phyloP scores from a whole-genome alignment of 2,329 filamentous ascomycete species.

The Aspergillus ruber region DNA sequence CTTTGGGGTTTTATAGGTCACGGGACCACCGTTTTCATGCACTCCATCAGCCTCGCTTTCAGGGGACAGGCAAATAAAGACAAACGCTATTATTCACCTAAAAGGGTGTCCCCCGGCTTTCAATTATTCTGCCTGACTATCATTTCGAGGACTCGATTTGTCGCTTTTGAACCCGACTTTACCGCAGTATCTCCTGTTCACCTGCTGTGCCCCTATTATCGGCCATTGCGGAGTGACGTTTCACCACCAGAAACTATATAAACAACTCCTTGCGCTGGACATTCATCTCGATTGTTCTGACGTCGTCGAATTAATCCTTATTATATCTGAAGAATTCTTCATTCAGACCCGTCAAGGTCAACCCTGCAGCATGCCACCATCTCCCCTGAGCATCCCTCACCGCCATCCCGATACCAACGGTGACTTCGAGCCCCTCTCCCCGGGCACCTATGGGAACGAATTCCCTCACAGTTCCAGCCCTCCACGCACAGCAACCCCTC shows the following conservation, averaged over 20 bases:
- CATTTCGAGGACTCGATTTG: background rate
- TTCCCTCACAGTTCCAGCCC: constrained; percentile 23
- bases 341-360: background rate
- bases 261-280: background rate
- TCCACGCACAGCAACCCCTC: constrained; percentile 30
- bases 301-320: background rate
- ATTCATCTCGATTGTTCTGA: background rate
- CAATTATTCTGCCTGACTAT: too few relatives aligned
- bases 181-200: background rate
- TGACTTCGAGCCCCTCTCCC: constrained; percentile 32
- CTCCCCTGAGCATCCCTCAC: constrained; percentile 33
- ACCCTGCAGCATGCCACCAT: constrained; percentile 19
- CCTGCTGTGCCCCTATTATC: background rate
- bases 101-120: too few relatives aligned
- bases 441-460: constrained; percentile 25
- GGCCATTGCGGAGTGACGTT: background rate
- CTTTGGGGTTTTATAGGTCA: constrained; percentile 22
- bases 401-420: constrained; percentile 28
- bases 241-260: background rate
- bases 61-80: background rate
- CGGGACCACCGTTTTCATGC: constrained; percentile 7
- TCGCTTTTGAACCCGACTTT: background rate
- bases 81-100: too few relatives aligned
- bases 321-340: background rate
- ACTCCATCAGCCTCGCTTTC: background rate